Percentiles rank a stretch among this genome's conserved stretches.
Conservation (phyloP, 2,329 filamentous ascomycete genomes). For the Lasiodiplodia theobromae region DNA sequence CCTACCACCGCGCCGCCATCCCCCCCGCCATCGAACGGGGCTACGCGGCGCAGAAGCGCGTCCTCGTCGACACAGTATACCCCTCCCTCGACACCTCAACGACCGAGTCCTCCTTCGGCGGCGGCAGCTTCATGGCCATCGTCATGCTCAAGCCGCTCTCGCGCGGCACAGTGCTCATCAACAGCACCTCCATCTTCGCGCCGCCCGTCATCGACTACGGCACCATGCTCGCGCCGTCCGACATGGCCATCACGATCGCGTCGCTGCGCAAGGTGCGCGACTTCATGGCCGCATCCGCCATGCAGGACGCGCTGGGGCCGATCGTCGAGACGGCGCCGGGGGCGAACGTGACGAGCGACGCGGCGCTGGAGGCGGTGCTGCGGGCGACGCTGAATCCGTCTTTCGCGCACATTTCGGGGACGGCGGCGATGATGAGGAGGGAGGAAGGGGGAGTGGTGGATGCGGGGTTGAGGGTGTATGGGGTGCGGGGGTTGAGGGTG, state of each 20-base stretch:
- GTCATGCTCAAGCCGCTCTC: constrained; percentile 35
- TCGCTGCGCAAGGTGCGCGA: constrained; percentile 34
- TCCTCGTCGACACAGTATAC: background rate
- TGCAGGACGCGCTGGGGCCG: constrained; percentile 34
- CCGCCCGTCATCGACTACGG: constrained; percentile 31
- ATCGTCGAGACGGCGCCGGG: constrained; percentile 35
- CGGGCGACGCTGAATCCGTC: constrained; percentile 33
- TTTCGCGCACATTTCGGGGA: constrained; percentile 44
- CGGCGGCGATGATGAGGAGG: constrained; percentile 34
- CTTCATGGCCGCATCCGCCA: constrained; percentile 31
- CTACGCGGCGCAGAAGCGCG: background rate
- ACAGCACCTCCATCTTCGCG: constrained; percentile 19
- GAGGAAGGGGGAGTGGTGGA: constrained; percentile 22
- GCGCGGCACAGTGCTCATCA: constrained; percentile 36
- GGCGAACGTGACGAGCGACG: constrained; percentile 41
- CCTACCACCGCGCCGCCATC: background rate
- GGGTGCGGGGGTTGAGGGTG: constrained; percentile 17
- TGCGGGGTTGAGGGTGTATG: constrained; percentile 17
- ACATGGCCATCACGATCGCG: constrained; percentile 35
- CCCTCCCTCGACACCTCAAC: background rate
- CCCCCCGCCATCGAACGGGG: background rate
- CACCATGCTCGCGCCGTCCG: constrained; percentile 38
- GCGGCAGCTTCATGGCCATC: constrained; percentile 7
- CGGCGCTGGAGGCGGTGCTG: constrained; percentile 37
- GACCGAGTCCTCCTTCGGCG: background rate